Evolutionary conservation across 1,139 yeast genomes (phyloP).

Genomic region (Kodamaea suecica): DNA sequence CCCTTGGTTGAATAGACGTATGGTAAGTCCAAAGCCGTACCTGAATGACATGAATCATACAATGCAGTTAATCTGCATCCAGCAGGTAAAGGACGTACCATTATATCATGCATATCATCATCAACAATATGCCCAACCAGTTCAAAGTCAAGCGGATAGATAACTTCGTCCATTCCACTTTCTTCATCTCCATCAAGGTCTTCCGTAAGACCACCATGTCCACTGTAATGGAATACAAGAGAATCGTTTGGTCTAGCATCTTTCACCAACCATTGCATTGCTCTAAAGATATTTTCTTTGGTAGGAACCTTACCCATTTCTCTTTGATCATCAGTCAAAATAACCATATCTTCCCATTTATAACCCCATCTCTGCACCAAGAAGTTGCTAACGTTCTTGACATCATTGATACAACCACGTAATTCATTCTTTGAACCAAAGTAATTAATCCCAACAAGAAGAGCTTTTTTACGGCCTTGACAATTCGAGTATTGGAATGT

Average conservation of each 20-base stretch:
- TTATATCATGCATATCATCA: conserved; percentile 77
- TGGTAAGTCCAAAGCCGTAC: conserved; percentile 86
- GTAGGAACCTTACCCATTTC: conserved; percentile 71
- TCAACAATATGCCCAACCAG: conserved; percentile 72
- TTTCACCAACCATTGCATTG: conserved; percentile 86
- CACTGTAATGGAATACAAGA: conserved; percentile 82
- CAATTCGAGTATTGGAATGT: conserved; percentile 64
- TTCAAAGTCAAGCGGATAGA: conserved; percentile 88
- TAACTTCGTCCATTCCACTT: conserved; percentile 84
- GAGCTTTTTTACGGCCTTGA: conserved; percentile 74
- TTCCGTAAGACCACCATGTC: conserved; percentile 85
- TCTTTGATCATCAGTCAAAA: conserved; percentile 72
- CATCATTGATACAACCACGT: conserved; percentile 87
- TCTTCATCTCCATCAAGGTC: conserved; percentile 90
- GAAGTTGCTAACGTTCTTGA: conserved; percentile 57
- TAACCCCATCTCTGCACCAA: conserved; percentile 63
- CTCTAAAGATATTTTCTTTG: conserved; percentile 71
- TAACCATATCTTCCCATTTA: conserved; percentile 73
- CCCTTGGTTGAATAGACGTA: conserved; percentile 90
- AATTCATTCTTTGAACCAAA: conserved; percentile 68
- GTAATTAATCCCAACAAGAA: conserved; percentile 85
- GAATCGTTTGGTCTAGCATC: conserved; percentile 87
- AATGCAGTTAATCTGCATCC: conserved; percentile 88
- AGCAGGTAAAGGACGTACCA: conserved; percentile 73
- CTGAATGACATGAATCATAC: conserved; percentile 92